Evolutionary conservation across 306 rosid species (phyloP).

Genomic region (Rubus idaeus): DNA sequence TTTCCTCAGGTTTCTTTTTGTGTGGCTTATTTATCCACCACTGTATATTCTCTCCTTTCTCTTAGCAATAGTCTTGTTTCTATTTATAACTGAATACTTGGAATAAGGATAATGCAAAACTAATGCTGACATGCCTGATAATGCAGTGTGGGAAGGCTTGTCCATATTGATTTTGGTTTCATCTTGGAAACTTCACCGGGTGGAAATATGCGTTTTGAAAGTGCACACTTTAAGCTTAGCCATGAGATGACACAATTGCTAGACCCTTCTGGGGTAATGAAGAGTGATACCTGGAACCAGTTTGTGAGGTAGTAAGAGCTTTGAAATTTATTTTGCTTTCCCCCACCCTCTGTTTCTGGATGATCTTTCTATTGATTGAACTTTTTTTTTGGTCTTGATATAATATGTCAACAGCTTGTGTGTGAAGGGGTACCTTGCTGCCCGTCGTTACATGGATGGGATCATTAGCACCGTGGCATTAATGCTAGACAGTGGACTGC

Average conservation of each 20-base stretch:
- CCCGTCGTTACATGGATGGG: slow-evolving; percentile 86
- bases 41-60: not conserved
- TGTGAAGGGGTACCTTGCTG: slow-evolving; percentile 94
- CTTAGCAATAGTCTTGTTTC: not conserved
- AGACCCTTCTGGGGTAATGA: slow-evolving; percentile 94
- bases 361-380: not conserved
- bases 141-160: slow-evolving; percentile 91
- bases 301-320: slow-evolving; percentile 67
- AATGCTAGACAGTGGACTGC: slow-evolving; percentile 94
- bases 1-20: not conserved
- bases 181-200: slow-evolving; percentile 98
- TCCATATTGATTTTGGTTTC: slow-evolving; percentile 94
- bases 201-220: slow-evolving; percentile 95
- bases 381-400: not conserved
- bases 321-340: not conserved
- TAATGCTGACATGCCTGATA: slow-evolving; percentile 27
- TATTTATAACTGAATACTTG: not conserved
- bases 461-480: slow-evolving; percentile 73
- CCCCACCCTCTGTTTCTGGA: not conserved
- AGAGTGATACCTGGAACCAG: slow-evolving; percentile 92
- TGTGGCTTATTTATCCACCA: not conserved
- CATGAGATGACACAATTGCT: slow-evolving; percentile 98
- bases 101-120: not conserved
- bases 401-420: slow-evolving; percentile 57
- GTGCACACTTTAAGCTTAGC: slow-evolving; percentile 98